Evolutionary conservation across 1,139 yeast species (phyloP), one percentile per base, ranked within the genome.

Genomic region (Kodamaea plutei): DNA sequence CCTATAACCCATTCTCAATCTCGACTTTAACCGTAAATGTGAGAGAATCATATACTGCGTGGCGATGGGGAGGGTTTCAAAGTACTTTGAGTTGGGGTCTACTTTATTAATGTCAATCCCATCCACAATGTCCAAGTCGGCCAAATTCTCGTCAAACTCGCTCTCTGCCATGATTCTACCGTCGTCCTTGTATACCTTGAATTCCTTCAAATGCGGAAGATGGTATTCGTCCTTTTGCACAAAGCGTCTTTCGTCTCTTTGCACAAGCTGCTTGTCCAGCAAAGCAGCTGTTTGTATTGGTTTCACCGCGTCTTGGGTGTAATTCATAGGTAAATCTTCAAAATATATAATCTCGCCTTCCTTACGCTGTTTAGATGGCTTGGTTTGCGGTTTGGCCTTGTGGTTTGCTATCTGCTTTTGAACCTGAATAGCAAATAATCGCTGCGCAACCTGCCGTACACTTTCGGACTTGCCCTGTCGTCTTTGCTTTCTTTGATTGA

Each of bases 1-100:
- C 0, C 89, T 70, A 50, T 83, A 87, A 0, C 99, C 99, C 95
- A 93, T 82, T 61, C 99, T 78, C 52, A 93, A 71, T 35, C 99
- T 64, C 0, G 97, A 89, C 40, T 87, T 72, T 20, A 88, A 61
- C 34, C 99, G 58, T 12, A 94, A 72, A 35, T 87, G 87, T 8
- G 91, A 85, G 15, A 93, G 60, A 2, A 88, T 75, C 74, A 87
- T 87, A 50, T 91, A 93, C 50, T 88, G 96, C 0, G 95, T 81
- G 0, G 89, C 75, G 33, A 81, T 61, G 0, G 98, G 96, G 15
- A 83, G 54, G 21, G 66, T 67, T 10, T 68, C 65, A 49, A 84
- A 84, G 41, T 78, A 84, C 23, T 68, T 54, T 0, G 91, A 81
- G 7, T 72, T 69, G 0, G 91, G 91, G 47, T 84, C 87, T 19